These are phyloP conservation scores for Brassica hybrid DNA, from an alignment of 441 rosid genomes.

Conservation along the genomic window DNA sequence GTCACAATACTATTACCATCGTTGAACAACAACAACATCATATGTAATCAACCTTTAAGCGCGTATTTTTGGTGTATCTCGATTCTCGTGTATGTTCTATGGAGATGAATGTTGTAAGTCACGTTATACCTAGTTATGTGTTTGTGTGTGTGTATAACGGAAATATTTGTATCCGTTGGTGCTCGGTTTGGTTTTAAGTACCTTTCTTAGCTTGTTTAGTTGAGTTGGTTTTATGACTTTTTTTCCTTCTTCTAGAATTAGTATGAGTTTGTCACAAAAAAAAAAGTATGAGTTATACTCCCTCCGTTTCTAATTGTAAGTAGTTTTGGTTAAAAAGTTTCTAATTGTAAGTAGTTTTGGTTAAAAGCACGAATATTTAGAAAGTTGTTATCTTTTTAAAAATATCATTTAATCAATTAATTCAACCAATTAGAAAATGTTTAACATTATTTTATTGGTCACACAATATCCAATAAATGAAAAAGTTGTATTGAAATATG, in stretches of 20 bases:
- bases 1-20: slow-evolving; percentile 52
- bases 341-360: too few species aligned
- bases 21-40: slow-evolving; percentile 37
- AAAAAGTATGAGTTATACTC: too few species aligned
- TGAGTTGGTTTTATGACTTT: slow-evolving; percentile 14
- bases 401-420: too few species aligned
- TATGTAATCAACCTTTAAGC: slow-evolving; percentile 17
- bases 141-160: slow-evolving; percentile 38
- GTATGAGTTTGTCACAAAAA: too few species aligned
- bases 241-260: background rate
- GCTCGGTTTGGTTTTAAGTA: slow-evolving; percentile 20
- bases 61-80: slow-evolving; percentile 16
- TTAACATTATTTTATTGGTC: too few species aligned
- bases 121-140: slow-evolving; percentile 28
- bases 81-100: slow-evolving; percentile 12
- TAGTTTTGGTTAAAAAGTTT: too few species aligned
- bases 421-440: too few species aligned
- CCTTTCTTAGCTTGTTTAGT: slow-evolving; percentile 13
- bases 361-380: too few species aligned
- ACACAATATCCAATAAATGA: too few species aligned
- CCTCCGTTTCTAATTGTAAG: too few species aligned
- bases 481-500: too few species aligned
- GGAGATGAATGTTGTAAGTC: slow-evolving; percentile 27
- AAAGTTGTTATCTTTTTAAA: too few species aligned
- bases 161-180: slow-evolving; percentile 39